Conservation (phyloP, 305 asterid species). For the Andrographis paniculata region DNA sequence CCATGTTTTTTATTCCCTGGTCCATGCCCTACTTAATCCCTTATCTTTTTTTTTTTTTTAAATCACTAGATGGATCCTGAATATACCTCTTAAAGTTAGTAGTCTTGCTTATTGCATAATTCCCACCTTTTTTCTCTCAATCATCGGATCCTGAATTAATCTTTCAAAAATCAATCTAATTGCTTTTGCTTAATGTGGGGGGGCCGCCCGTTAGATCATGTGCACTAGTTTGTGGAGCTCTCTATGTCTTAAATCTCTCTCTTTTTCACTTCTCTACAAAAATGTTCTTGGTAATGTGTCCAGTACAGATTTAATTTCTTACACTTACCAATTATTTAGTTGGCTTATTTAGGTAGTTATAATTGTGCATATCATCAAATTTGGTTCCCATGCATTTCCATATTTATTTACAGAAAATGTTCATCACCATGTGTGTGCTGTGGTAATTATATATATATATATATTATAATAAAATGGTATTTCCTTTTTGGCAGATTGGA, state of each 20-base stretch:
- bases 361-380: background rate
- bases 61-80: conserved; percentile 23
- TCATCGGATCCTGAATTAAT: conserved; percentile 21
- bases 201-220: no score
- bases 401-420: no score
- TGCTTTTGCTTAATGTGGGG: no score
- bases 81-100: conserved; percentile 32
- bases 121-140: conserved; percentile 21
- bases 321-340: conserved; percentile 22
- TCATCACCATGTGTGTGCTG: background rate
- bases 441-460: no score
- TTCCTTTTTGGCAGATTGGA: conserved; percentile 9
- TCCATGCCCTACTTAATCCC: conserved; percentile 18
- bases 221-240: no score
- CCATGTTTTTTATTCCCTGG: conserved; percentile 24
- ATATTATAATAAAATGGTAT: no score
- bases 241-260: no score
- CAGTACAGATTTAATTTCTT: conserved; percentile 9
- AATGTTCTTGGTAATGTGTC: no score
- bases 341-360: conserved; percentile 1
- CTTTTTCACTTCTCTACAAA: no score
- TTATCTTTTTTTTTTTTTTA: conserved; percentile 16
- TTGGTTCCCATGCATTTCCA: background rate
- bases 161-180: conserved; percentile 18
- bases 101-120: conserved; percentile 14